Evolutionary conservation across 2,329 filamentous ascomycete genomes (phyloP), one percentile per base, ranked within the genome.

Genomic region (Emericellopsis cladophorae): DNA sequence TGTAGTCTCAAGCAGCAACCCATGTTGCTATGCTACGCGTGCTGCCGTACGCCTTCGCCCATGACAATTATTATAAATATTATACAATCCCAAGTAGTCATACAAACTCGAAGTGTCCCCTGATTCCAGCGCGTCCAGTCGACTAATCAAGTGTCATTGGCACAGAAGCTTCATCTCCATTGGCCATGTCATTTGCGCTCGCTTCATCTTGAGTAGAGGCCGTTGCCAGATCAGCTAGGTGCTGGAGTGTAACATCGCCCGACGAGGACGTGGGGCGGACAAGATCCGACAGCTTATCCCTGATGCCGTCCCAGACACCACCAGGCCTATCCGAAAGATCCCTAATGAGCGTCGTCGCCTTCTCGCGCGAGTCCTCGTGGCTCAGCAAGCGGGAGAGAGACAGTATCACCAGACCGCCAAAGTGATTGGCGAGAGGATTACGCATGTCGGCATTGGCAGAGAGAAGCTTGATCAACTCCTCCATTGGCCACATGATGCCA

Each of bases 371-470:
- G 45, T 62, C 65, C 8, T 76, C 69, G 8, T 71, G 58, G 48
- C 71, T 74, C 26, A 61, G 60, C 29, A 85, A 64, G 47, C 80
- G 74, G 37, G 75, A 58, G 4, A 87, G 61, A n/a, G 73, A 71
- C 51, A 83, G 63, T 10, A 72, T 65, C 2, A 71, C 67, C 9
- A 85, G 64, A 11, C 68, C 70, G 41, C 71, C 70, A 47, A 81
- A 81, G 52, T 86, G 79, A 51, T 84, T 77, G 42, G 76, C 77
- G 36, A 86, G 60, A 0, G 81, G 81, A 40, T 70, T 79, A 36
- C 74, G 61, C 7, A 79, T 59, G 37, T 71, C 68, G 4, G 68
- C 56, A 33, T 74, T 72, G 24, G 64, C 62, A 7, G 72, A 66
- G 26, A 85, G 61, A 39, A 83, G 65, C n/a, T 63, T 64, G 32